Percentiles rank a stretch among this genome's conserved stretches.
Conservation (phyloP, 1,284 basidiomycete species). For the Ustilago trichophora region DNA sequence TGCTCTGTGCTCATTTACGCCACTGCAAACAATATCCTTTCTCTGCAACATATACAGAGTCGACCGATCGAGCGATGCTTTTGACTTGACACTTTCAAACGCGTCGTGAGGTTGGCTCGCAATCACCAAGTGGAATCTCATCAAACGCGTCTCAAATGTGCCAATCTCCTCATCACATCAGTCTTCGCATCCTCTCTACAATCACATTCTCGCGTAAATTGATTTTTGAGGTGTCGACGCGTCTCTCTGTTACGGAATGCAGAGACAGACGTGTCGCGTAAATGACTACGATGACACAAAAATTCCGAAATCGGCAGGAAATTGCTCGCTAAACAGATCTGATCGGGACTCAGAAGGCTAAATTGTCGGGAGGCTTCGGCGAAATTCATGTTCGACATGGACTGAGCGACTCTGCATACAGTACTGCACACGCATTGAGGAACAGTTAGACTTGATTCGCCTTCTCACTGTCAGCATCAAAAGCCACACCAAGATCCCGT, state of each 20-base stretch:
- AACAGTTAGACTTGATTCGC: too few relatives aligned
- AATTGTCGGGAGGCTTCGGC: neutral
- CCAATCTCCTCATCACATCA: constrained; percentile 1
- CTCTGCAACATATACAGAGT: too few relatives aligned
- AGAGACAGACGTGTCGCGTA: constrained; percentile 25
- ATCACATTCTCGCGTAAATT: constrained; percentile 30
- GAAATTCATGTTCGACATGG: neutral
- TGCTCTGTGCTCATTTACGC: constrained; percentile 3
- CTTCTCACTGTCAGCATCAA: too few relatives aligned
- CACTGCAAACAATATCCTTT: constrained; percentile 1
- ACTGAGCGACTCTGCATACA: too few relatives aligned
- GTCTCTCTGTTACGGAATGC: neutral
- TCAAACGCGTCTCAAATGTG: constrained; percentile 13
- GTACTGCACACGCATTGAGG: too few relatives aligned
- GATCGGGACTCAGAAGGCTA: constrained; percentile 1
- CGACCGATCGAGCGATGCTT: too few relatives aligned
- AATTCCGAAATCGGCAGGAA: neutral
- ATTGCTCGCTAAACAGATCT: too few relatives aligned
- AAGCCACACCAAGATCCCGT: too few relatives aligned
- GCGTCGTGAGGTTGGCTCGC: too few relatives aligned
- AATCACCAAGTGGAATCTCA: constrained; percentile 31
- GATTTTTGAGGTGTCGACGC: neutral
- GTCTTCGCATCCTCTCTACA: constrained; percentile 3
- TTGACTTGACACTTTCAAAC: too few relatives aligned
- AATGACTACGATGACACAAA: constrained; percentile 2